These are phyloP conservation scores for Lasiodiplodia sp. DNA, from an alignment of 2,329 filamentous ascomycete species.

Conservation along the genomic window DNA sequence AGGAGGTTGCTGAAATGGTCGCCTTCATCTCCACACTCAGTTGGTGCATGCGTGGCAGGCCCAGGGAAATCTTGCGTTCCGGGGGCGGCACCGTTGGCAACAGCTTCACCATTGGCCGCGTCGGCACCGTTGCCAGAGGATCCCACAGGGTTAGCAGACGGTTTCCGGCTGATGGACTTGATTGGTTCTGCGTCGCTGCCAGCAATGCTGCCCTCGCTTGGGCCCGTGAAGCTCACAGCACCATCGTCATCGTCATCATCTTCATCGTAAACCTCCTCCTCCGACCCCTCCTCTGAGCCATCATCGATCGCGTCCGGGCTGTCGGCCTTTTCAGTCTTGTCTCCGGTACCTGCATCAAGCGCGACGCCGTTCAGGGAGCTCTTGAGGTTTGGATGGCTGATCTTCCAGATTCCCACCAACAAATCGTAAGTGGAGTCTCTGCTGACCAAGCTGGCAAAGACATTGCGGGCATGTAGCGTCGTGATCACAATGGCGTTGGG, in stretches of 20 bases:
- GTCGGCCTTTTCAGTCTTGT: slow-evolving; percentile 88
- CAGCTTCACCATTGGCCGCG: slow-evolving; percentile 45
- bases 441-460: slow-evolving; percentile 94
- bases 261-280: slow-evolving; percentile 80
- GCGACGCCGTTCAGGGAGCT: slow-evolving; percentile 90
- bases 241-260: slow-evolving; percentile 77
- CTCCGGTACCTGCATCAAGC: slow-evolving; percentile 79
- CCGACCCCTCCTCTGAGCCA: slow-evolving; percentile 68
- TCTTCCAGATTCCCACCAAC: slow-evolving; percentile 98
- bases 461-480: slow-evolving; percentile 91
- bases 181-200: slow-evolving; percentile 60
- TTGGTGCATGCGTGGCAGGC: slow-evolving; percentile 79
- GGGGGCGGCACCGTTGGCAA: slow-evolving; percentile 50
- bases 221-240: slow-evolving; percentile 68
- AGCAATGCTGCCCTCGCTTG: slow-evolving; percentile 60
- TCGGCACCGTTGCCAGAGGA: slow-evolving; percentile 49
- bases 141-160: slow-evolving; percentile 63
- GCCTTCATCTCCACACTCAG: slow-evolving; percentile 80
- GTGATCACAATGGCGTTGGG: slow-evolving; percentile 98
- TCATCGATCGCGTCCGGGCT: slow-evolving; percentile 46
- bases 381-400: slow-evolving; percentile 89
- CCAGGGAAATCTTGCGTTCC: slow-evolving; percentile 76
- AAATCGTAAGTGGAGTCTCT: slow-evolving; percentile 96
- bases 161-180: slow-evolving; percentile 72
- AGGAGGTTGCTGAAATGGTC: slow-evolving; percentile 85